Evolutionary conservation across 148 eudicot genomes (phyloP).

Genomic region (Rhododendron kiyosumense): DNA sequence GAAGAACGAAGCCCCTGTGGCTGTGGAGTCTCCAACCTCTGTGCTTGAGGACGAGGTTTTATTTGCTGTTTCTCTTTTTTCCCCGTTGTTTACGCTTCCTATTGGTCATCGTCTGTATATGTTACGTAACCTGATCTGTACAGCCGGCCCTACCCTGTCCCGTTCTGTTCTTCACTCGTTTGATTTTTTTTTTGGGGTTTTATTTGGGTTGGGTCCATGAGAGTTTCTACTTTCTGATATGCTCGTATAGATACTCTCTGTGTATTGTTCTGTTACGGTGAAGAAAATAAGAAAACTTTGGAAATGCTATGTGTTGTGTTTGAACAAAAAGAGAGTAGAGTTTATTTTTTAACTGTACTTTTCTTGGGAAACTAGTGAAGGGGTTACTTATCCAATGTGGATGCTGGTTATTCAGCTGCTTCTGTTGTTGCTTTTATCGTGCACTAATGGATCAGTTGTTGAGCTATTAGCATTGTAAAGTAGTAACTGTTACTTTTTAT

Average conservation of each 20-base stretch:
- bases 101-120: neutral
- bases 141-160: no score
- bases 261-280: neutral
- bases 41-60: conserved; percentile 81
- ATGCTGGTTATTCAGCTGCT: neutral
- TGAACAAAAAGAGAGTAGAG: no score
- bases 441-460: neutral
- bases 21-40: conserved; percentile 72
- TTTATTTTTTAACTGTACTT: neutral
- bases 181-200: neutral
- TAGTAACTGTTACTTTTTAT: neutral
- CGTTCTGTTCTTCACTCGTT: neutral
- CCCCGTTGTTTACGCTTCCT: neutral
- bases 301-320: neutral
- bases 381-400: no score
- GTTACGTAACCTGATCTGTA: neutral
- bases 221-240: neutral
- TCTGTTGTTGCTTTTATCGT: neutral
- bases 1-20: conserved; percentile 36
- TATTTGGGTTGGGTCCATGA: neutral
- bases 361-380: no score
- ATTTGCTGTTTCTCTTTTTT: neutral
- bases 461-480: neutral
- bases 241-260: no score
- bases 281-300: neutral